phyloP scores from a whole-genome alignment of 345 rosid species.

The Punica granatum region DNA sequence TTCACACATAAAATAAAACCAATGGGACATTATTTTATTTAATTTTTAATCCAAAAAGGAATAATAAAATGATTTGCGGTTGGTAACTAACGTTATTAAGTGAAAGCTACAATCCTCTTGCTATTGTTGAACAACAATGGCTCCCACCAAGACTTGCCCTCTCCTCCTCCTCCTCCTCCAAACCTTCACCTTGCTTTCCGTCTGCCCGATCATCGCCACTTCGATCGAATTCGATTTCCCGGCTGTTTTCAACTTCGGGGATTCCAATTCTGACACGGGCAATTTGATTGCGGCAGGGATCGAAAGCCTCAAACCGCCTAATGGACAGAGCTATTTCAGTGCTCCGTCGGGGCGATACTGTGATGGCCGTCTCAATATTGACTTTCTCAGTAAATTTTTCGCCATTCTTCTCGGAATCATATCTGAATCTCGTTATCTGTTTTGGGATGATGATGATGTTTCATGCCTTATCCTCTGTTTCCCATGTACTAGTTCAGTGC shows the following conservation, averaged over 20 bases:
- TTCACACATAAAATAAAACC: background rate
- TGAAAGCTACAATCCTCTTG: constrained; percentile 15
- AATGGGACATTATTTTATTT: background rate
- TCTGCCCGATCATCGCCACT: constrained; percentile 27
- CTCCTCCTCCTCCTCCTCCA: constrained; percentile 16
- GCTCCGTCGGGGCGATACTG: constrained; percentile 75
- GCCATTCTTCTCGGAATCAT: background rate
- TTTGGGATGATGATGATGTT: background rate
- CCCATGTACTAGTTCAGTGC: background rate
- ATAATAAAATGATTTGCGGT: constrained; percentile 14
- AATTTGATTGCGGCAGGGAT: constrained; percentile 65
- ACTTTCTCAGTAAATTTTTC: constrained; percentile 58
- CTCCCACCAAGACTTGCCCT: constrained; percentile 24
- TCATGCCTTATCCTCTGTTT: background rate
- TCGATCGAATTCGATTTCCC: constrained; percentile 53
- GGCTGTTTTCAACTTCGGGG: constrained; percentile 79
- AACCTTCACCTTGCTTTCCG: constrained; percentile 18
- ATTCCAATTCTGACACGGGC: constrained; percentile 90
- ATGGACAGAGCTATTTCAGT: constrained; percentile 58
- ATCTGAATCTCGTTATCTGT: background rate
- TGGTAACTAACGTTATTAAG: constrained; percentile 15
- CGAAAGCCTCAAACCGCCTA: constrained; percentile 50
- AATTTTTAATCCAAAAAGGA: background rate
- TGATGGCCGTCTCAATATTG: constrained; percentile 71
- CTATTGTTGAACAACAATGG: constrained; percentile 9